Percentiles rank a stretch among this genome's conserved stretches.
Conservation (phyloP, 2,329 filamentous ascomycete genomes). For the Fusarium pseudoanthophilum region DNA sequence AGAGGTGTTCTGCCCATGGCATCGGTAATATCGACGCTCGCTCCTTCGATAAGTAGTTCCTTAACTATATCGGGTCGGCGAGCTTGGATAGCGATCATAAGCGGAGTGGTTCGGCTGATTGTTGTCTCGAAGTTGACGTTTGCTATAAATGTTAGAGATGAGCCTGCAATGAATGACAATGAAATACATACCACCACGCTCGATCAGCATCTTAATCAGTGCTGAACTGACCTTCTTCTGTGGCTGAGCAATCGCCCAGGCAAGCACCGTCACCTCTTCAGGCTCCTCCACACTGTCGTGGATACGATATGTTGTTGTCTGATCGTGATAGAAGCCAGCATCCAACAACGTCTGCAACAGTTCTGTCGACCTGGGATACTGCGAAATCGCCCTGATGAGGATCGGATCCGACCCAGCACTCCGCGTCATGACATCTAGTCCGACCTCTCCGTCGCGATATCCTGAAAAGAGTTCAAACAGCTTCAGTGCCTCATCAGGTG, state of each 20-base stretch:
- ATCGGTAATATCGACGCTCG: constrained; percentile 69
- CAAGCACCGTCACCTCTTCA: constrained; percentile 66
- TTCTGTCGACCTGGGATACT: constrained; percentile 64
- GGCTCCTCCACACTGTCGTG: constrained; percentile 59
- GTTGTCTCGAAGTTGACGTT: constrained; percentile 67
- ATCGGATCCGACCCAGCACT: constrained; percentile 58
- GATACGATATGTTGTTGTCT: constrained; percentile 57
- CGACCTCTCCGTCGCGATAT: constrained; percentile 58
- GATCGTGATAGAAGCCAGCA: constrained; percentile 69
- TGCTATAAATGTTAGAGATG: constrained; percentile 50
- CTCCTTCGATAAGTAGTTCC: constrained; percentile 65
- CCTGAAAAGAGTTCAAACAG: constrained; percentile 64
- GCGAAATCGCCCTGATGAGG: constrained; percentile 62
- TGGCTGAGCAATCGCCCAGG: constrained; percentile 71
- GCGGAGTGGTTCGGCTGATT: constrained; percentile 63
- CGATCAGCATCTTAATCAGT: constrained; percentile 67
- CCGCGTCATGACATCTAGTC: constrained; percentile 62
- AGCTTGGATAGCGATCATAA: constrained; percentile 68
- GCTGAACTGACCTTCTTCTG: constrained; percentile 70
- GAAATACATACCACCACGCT: constrained; percentile 51
- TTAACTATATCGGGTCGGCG: constrained; percentile 68
- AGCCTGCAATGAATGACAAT: background rate
- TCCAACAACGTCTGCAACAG: constrained; percentile 65
- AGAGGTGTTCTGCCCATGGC: constrained; percentile 67
- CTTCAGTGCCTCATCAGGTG: constrained; percentile 62